These are phyloP conservation scores for Kregervanrija delftensis DNA, from an alignment of 805 yeast species.

Conservation along the genomic window DNA sequence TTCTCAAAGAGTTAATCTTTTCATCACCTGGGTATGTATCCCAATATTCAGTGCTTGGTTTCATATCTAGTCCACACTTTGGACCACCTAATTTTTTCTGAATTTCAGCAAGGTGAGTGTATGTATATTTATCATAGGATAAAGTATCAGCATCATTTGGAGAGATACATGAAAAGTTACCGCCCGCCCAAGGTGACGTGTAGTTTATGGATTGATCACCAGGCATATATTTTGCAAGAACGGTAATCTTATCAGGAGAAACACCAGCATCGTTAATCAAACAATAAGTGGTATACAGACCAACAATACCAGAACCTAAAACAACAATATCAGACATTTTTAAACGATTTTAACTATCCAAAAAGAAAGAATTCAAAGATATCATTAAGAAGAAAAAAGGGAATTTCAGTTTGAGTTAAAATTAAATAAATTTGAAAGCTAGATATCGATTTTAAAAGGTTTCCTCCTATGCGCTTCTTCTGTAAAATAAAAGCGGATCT, in stretches of 20 bases:
- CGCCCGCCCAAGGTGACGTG: conserved; percentile 81
- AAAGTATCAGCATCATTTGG: conserved; percentile 48
- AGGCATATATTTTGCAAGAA: conserved; percentile 63
- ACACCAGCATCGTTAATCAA: conserved; percentile 37
- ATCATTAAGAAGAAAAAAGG: too few species aligned
- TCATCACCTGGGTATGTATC: conserved; percentile 38
- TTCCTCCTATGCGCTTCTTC: too few species aligned
- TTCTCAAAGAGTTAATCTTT: conserved; percentile 40
- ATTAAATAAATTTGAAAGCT: too few species aligned
- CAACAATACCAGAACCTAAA: conserved; percentile 57
- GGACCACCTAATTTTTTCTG: conserved; percentile 44
- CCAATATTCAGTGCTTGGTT: conserved; percentile 56
- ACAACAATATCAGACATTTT: conserved; percentile 18
- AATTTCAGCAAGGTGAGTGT: conserved; percentile 37
- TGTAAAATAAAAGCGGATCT: too few species aligned
- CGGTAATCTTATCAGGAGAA: conserved; percentile 37
- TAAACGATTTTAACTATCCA: neutral
- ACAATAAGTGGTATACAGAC: conserved; percentile 53
- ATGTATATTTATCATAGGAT: conserved; percentile 51
- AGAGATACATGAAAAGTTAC: conserved; percentile 54
- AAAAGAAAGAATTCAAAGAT: too few species aligned
- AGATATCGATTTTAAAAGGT: too few species aligned
- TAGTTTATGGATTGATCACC: conserved; percentile 72
- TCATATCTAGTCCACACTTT: conserved; percentile 44
- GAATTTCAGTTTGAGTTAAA: too few species aligned